These are phyloP conservation scores for Pyrenochaeta sp. DNA, from an alignment of 2,329 filamentous ascomycete species.

Conservation along the genomic window DNA sequence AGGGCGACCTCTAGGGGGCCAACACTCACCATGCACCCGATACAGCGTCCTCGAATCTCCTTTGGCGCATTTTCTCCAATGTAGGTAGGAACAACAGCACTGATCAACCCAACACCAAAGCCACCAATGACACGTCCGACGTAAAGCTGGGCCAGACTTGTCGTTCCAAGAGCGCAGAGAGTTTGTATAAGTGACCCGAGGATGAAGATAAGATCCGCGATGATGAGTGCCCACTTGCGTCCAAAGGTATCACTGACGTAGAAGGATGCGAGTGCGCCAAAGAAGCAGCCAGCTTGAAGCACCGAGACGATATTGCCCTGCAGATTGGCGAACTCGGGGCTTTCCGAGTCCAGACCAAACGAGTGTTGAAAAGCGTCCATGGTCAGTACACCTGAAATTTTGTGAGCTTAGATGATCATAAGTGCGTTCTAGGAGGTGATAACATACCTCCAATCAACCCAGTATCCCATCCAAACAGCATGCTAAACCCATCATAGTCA, in stretches of 20 bases:
- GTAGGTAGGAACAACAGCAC: conserved; percentile 55
- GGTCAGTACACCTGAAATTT: conserved; percentile 48
- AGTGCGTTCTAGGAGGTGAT: not conserved
- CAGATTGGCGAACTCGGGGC: conserved; percentile 48
- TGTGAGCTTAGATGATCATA: not conserved
- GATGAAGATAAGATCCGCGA: conserved; percentile 54
- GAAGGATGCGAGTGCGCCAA: conserved; percentile 54
- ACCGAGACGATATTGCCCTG: conserved; percentile 57
- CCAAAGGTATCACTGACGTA: conserved; percentile 54
- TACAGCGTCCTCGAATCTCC: conserved; percentile 50
- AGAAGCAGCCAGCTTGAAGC: conserved; percentile 56
- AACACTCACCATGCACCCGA: conserved; percentile 42
- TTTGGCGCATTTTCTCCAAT: conserved; percentile 58
- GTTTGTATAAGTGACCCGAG: conserved; percentile 54
- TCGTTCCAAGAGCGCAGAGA: conserved; percentile 45
- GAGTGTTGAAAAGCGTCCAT: conserved; percentile 56
- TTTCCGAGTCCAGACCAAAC: conserved; percentile 48
- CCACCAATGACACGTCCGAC: conserved; percentile 55
- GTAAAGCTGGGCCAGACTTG: conserved; percentile 51
- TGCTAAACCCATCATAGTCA: not conserved
- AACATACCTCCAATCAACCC: conserved; percentile 41
- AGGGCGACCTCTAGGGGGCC: not conserved
- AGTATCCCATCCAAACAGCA: conserved; percentile 50
- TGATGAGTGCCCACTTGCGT: conserved; percentile 52
- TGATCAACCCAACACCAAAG: conserved; percentile 55